Conservation (phyloP, 495 filamentous ascomycete genomes). For the Platismatia glauca region DNA sequence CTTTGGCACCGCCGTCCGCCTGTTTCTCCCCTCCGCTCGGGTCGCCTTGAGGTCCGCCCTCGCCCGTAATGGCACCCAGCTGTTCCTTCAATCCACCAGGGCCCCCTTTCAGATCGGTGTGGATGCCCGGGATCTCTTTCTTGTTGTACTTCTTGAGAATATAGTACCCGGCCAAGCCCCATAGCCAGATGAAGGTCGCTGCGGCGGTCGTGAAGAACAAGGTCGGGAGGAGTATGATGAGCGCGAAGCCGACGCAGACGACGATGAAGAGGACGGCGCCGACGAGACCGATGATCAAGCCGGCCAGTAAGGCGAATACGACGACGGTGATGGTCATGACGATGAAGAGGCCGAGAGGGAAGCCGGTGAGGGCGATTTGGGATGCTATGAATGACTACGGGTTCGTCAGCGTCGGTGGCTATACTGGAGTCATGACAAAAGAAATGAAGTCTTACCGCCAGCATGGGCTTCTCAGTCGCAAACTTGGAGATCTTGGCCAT, state of each 20-base stretch:
- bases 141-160: constrained; percentile 41
- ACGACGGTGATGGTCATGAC: constrained; percentile 47
- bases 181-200: constrained; percentile 53
- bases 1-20: constrained; percentile 1
- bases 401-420: too few relatives aligned
- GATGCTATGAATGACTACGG: constrained; percentile 42
- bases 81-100: constrained; percentile 9
- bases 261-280: constrained; percentile 48
- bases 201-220: constrained; percentile 49
- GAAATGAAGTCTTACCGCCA: constrained; percentile 19
- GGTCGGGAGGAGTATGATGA: constrained; percentile 53
- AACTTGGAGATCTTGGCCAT: constrained; percentile 26
- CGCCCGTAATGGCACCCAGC: constrained; percentile 6
- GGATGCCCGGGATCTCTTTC: constrained; percentile 26
- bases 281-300: constrained; percentile 40
- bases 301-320: constrained; percentile 45
- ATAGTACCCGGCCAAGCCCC: constrained; percentile 49
- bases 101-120: constrained; percentile 18
- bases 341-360: constrained; percentile 55
- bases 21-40: constrained; percentile 7
- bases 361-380: constrained; percentile 45
- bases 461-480: constrained; percentile 24
- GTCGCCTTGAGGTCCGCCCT: constrained; percentile 6
- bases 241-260: constrained; percentile 53
- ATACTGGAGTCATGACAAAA: neutral